Conservation (phyloP, 2,329 filamentous ascomycete species). For the Cercospora zeina region DNA sequence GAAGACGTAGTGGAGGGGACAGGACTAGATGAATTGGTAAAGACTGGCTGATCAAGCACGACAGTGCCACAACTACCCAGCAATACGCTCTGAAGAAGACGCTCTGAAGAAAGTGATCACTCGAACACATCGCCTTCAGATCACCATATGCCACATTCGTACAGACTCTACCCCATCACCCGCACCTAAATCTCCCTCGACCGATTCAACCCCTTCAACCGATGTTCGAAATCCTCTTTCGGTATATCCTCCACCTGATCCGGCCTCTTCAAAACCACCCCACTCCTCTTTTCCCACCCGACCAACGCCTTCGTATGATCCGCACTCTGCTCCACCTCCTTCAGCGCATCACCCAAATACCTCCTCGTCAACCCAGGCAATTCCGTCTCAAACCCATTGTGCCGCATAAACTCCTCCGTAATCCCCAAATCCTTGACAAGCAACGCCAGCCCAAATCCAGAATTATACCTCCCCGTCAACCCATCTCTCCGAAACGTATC, state of each 20-base stretch:
- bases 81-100: neutral
- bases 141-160: neutral
- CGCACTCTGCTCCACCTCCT: conserved; percentile 37
- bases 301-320: conserved; percentile 42
- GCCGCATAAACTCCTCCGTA: conserved; percentile 41
- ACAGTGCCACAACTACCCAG: neutral
- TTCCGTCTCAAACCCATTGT: conserved; percentile 39
- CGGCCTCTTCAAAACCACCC: conserved; percentile 38
- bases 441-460: conserved; percentile 41
- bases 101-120: too few species aligned
- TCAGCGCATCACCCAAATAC: conserved; percentile 40
- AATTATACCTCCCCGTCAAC: conserved; percentile 36
- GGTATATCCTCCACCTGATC: conserved; percentile 32
- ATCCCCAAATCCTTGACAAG: conserved; percentile 43
- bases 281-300: conserved; percentile 43
- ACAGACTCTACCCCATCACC: neutral
- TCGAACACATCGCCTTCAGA: neutral
- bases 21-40: neutral
- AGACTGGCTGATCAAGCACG: neutral
- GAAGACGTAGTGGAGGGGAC: neutral
- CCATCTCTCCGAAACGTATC: conserved; percentile 36
- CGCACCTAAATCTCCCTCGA: conserved; percentile 21
- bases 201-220: conserved; percentile 33
- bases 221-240: conserved; percentile 34
- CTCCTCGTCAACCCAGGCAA: conserved; percentile 36